These are phyloP conservation scores for Diaporthe sp. DNA, from an alignment of 2,329 filamentous ascomycete genomes.

Conservation along the genomic window DNA sequence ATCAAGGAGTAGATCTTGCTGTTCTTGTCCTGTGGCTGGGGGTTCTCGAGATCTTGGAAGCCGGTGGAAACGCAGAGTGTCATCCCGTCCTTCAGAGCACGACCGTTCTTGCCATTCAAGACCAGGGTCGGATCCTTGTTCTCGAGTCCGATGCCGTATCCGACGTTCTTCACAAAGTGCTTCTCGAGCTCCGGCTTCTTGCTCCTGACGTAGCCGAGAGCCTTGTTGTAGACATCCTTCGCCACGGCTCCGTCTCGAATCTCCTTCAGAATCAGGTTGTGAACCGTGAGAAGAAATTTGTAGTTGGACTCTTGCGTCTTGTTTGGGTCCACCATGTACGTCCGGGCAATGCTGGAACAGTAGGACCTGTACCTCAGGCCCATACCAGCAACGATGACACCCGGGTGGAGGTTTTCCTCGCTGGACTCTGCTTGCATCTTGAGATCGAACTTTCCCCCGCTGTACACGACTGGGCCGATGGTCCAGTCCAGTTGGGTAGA, in stretches of 20 bases:
- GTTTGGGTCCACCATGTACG: constrained; percentile 96
- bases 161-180: constrained; percentile 93
- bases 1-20: constrained; percentile 91
- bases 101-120: constrained; percentile 87
- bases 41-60: constrained; percentile 90
- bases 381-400: constrained; percentile 92
- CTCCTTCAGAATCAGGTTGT: constrained; percentile 91
- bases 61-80: constrained; percentile 92
- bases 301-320: constrained; percentile 96
- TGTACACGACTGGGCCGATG: constrained; percentile 90
- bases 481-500: constrained; percentile 93
- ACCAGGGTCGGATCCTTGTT: constrained; percentile 86
- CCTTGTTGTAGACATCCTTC: constrained; percentile 94
- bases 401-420: constrained; percentile 86
- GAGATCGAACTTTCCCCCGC: constrained; percentile 94
- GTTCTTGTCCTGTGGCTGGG: constrained; percentile 88
- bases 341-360: constrained; percentile 90
- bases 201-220: constrained; percentile 81
- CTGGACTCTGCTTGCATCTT: constrained; percentile 84
- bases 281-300: constrained; percentile 86
- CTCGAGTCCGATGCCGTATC: constrained; percentile 93
- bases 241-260: constrained; percentile 87
- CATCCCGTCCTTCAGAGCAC: constrained; percentile 94
- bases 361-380: constrained; percentile 97
- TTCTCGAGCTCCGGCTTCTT: constrained; percentile 97